phyloP scores from a whole-genome alignment of 257 asterid species.

The Gardenia jasminoides region DNA sequence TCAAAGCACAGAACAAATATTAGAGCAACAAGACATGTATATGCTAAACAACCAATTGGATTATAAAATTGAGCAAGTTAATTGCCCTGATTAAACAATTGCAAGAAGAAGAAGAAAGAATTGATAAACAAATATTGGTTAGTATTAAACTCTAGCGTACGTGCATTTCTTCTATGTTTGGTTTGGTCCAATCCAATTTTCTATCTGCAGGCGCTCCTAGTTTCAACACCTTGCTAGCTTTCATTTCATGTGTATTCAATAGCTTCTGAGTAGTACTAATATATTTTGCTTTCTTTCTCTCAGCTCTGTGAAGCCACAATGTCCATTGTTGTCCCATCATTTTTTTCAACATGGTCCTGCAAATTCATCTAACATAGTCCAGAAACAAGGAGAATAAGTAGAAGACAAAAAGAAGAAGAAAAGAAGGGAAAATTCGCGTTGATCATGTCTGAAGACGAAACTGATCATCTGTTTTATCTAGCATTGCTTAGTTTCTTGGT shows the following conservation, averaged over 20 bases:
- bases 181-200: conserved; percentile 27
- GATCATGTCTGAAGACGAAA: conserved; percentile 67
- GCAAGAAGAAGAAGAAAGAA: background rate
- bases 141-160: conserved; percentile 33
- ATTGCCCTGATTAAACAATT: background rate
- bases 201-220: conserved; percentile 58
- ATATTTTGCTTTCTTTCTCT: background rate
- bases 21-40: conserved; percentile 8
- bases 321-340: background rate
- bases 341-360: conserved; percentile 30
- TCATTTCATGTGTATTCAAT: conserved; percentile 31
- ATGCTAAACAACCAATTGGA: conserved; percentile 9
- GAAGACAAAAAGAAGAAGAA: conserved; percentile 16
- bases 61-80: background rate
- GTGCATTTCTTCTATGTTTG: conserved; percentile 54
- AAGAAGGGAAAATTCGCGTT: conserved; percentile 1
- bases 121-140: background rate
- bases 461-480: conserved; percentile 30
- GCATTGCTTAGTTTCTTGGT: conserved; percentile 44
- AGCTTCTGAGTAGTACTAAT: conserved; percentile 7
- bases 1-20: conserved; percentile 3
- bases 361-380: conserved; percentile 18
- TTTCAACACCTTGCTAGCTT: conserved; percentile 37
- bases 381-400: background rate
- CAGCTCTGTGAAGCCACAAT: conserved; percentile 20